Evolutionary conservation across 306 rosid species (phyloP), one percentile per base, ranked within the genome.

Genomic region (Inga leiocalycina): DNA sequence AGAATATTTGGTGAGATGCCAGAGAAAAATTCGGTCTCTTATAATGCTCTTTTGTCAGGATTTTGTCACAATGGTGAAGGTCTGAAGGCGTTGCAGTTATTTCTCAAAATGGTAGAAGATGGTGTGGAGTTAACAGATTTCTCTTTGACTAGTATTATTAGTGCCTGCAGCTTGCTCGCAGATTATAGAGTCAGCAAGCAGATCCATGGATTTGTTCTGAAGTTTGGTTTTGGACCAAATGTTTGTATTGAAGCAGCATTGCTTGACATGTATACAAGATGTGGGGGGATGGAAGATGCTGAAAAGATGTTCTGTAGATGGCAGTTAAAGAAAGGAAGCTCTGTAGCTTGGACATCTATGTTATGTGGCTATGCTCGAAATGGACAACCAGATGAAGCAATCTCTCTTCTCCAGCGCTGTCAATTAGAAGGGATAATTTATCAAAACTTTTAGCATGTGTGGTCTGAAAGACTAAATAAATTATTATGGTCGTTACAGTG

Each of bases 221-320:
- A 95, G 88, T 91, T 88, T 80, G 95, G 91, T 69, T 88, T 86
- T 76, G 87, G 89, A 54, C 89, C 91, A 54, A 95, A 95, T 89
- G 84, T 57, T 54, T 87, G 81, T 74, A 82, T 93, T 65, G 94
- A 92, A 75, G 83, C 91, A 10, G 92, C 98, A 0, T 86, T 95
- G 89, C 88, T 95, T 74, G 97, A 95, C 79, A 91, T 92, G 98
- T 92, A 85, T 75, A 92, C 93, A 10, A 95, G 88, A 89, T 92
- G 94, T 79, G 91, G 84, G 82, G 90, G 86, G 81, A 91, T 92
- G 92, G 88, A 51, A 57, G 92, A 92, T 84, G 98, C 98, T 5
- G 39, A 82, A 70, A 89, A 86, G 85, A 78, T 93, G 89, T 86
- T 95, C 54, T 34, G 49, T 32, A 86, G 84, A 86, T 90, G 91